phyloP scores from a whole-genome alignment of 2,329 filamentous ascomycete species.

The Verticillium isaacii region DNA sequence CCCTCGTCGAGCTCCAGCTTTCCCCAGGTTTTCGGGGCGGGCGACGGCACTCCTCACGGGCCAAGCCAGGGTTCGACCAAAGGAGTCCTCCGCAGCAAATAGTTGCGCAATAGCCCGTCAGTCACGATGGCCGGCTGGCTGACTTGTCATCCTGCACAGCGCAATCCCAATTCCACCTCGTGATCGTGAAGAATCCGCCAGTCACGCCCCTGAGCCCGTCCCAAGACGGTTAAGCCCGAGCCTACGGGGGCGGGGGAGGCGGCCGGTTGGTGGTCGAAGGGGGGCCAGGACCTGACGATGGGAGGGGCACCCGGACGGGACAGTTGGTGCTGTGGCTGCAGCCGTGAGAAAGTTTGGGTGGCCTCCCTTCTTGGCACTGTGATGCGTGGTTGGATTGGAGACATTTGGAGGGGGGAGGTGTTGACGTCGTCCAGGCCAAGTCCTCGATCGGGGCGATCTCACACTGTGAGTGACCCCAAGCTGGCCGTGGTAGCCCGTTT shows the following conservation, averaged over 20 bases:
- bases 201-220: background rate
- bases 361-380: background rate
- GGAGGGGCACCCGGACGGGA: background rate
- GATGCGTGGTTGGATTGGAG: background rate
- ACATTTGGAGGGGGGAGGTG: background rate
- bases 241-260: background rate
- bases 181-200: background rate
- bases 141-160: background rate
- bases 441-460: background rate
- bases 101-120: background rate
- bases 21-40: background rate
- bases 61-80: background rate
- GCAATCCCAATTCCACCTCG: background rate
- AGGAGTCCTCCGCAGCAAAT: background rate
- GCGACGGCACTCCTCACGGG: background rate
- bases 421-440: background rate
- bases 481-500: background rate
- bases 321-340: background rate
- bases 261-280: background rate
- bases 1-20: background rate
- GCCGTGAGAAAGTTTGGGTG: background rate
- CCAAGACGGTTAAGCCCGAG: background rate
- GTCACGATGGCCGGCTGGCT: background rate
- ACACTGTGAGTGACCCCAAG: background rate
- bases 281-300: background rate